Conservation (phyloP, 192 early-diverging fungal species). For the Piromyces finnis region DNA sequence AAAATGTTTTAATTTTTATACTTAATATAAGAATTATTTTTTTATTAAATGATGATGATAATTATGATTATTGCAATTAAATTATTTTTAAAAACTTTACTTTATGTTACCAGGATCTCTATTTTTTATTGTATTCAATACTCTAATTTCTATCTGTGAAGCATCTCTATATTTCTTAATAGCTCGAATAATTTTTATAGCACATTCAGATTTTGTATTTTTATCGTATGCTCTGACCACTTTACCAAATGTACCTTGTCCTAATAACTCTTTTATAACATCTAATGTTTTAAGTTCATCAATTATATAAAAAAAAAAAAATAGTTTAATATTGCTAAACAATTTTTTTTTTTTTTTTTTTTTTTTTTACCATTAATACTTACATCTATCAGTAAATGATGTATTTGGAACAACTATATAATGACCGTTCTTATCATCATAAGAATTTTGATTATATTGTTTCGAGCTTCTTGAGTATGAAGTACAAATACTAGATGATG, state of each 20-base stretch:
- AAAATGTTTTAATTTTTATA: neutral
- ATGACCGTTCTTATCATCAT: constrained; percentile 87
- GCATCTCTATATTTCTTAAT: constrained; percentile 92
- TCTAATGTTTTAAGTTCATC: constrained; percentile 40
- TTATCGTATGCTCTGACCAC: constrained; percentile 75
- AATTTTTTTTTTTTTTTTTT: too few species aligned
- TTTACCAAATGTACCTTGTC: constrained; percentile 97
- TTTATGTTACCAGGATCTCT: constrained; percentile 62
- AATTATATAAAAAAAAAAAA: too few species aligned
- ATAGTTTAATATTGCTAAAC: too few species aligned
- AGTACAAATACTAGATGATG: neutral
- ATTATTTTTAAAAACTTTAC: constrained; percentile 10
- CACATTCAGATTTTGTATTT: constrained; percentile 29
- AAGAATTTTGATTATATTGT: constrained; percentile 3
- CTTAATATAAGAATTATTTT: too few species aligned
- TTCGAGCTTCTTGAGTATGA: neutral
- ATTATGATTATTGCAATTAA: neutral
- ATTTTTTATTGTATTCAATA: constrained; percentile 59
- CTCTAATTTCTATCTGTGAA: constrained; percentile 69
- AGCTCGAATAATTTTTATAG: constrained; percentile 87
- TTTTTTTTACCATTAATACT: too few species aligned
- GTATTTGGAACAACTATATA: constrained; percentile 59
- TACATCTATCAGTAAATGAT: constrained; percentile 63
- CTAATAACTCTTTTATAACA: constrained; percentile 65
- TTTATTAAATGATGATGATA: too few species aligned